Conservation (phyloP, 2,329 filamentous ascomycete species). For the Arthrocladium fulminans region DNA sequence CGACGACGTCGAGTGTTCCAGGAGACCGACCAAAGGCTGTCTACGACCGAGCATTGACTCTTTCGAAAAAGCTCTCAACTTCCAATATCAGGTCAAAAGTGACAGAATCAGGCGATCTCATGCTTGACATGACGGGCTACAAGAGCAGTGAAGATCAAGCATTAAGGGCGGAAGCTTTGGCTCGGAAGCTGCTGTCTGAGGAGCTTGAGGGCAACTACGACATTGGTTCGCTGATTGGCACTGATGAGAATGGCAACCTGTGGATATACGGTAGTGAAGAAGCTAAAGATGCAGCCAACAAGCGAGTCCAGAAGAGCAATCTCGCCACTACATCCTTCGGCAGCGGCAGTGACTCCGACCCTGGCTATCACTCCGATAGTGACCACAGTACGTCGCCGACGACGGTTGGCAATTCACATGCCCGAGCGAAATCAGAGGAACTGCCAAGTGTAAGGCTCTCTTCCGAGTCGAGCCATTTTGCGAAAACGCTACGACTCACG, state of each 20-base stretch:
- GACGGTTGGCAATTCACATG: constrained; percentile 50
- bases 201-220: constrained; percentile 93
- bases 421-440: constrained; percentile 54
- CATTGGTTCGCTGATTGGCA: constrained; percentile 87
- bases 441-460: constrained; percentile 42
- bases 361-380: constrained; percentile 89
- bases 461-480: constrained; percentile 77
- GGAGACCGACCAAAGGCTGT: constrained; percentile 49
- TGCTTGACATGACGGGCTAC: constrained; percentile 97
- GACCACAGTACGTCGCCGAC: constrained; percentile 49
- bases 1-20: not conserved
- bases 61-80: constrained; percentile 78
- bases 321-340: constrained; percentile 46
- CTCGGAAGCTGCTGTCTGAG: constrained; percentile 82
- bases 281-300: constrained; percentile 79
- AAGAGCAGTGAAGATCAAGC: constrained; percentile 91
- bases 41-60: constrained; percentile 67
- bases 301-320: constrained; percentile 46
- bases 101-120: constrained; percentile 86
- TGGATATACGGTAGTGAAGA: constrained; percentile 99
- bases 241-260: constrained; percentile 91
- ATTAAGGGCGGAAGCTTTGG: constrained; percentile 82
- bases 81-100: constrained; percentile 90
- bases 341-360: constrained; percentile 80
- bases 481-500: constrained; percentile 89